phyloP scores from a whole-genome alignment of 768 basidiomycete genomes.

The Serpula lacrymans region DNA sequence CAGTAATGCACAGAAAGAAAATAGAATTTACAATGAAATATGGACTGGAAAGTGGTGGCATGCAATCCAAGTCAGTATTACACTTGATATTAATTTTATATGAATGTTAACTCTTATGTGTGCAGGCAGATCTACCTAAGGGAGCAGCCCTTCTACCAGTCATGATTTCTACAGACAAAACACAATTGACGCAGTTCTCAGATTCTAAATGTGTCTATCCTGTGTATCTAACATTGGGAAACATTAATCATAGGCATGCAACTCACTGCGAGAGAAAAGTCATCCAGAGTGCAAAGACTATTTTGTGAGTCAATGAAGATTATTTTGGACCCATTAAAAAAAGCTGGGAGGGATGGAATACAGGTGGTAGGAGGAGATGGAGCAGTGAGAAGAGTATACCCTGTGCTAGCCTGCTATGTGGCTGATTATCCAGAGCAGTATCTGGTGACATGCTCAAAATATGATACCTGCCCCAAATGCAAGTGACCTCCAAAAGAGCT shows the following conservation, averaged over 20 bases:
- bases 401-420: slow-evolving; percentile 37
- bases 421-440: slow-evolving; percentile 45
- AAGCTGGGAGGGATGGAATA: slow-evolving; percentile 28
- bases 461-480: slow-evolving; percentile 22
- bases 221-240: slow-evolving; percentile 22
- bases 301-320: background rate
- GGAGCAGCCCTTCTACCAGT: slow-evolving; percentile 15
- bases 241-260: no score
- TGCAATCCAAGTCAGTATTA: no score
- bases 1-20: no score
- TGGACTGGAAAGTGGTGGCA: no score
- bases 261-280: no score
- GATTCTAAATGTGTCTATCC: slow-evolving; percentile 25
- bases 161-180: slow-evolving; percentile 39
- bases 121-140: slow-evolving; percentile 3
- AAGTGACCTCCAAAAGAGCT: no score
- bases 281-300: background rate
- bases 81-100: no score
- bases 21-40: no score
- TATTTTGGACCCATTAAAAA: slow-evolving; percentile 28
- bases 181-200: slow-evolving; percentile 35
- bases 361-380: slow-evolving; percentile 37
- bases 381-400: slow-evolving; percentile 22
- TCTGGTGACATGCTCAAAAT: slow-evolving; percentile 26
- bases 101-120: no score